These are phyloP conservation scores for Pythium aquatile DNA, from an alignment of 352 stramenopile genomes.

Conservation along the genomic window DNA sequence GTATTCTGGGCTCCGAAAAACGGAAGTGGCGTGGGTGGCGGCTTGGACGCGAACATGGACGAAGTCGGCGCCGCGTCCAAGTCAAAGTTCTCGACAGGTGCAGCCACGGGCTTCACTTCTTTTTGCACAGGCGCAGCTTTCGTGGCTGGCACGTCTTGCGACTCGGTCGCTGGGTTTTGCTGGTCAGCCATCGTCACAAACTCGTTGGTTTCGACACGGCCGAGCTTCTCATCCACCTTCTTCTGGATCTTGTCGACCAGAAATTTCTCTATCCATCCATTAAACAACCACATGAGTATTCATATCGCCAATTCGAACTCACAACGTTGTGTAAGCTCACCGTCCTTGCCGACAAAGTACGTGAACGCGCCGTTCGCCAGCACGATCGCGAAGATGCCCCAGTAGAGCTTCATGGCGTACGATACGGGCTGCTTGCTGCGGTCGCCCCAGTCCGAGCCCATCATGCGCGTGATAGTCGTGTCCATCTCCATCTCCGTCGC, in stretches of 20 bases:
- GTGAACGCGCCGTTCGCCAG: conserved; percentile 37
- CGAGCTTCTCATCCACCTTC: conserved; percentile 29
- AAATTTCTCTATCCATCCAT: conserved; percentile 16
- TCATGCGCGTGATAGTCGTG: conserved; percentile 29
- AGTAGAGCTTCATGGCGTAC: conserved; percentile 39
- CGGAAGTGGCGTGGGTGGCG: conserved; percentile 23
- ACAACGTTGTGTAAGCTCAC: conserved; percentile 5
- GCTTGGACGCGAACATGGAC: conserved; percentile 19
- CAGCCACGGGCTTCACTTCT: not conserved
- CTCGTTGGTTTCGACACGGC: conserved; percentile 29
- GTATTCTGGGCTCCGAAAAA: conserved; percentile 15
- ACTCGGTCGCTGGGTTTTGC: not conserved
- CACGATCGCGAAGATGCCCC: conserved; percentile 39
- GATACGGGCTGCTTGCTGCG: conserved; percentile 38
- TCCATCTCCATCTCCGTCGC: conserved; percentile 31
- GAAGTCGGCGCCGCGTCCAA: not conserved
- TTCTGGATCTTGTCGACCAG: conserved; percentile 30
- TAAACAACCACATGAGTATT: not conserved
- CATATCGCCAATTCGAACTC: not conserved
- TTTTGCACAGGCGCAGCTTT: not conserved
- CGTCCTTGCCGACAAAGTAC: conserved; percentile 30
- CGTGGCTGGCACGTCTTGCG: not conserved
- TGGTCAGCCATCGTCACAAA: conserved; percentile 29
- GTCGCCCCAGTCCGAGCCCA: conserved; percentile 44
- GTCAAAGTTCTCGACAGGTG: conserved; percentile 7